Percentiles rank a stretch among this genome's conserved stretches.
Conservation (phyloP, 192 early-diverging fungal genomes). For the Coemansia sp. region DNA sequence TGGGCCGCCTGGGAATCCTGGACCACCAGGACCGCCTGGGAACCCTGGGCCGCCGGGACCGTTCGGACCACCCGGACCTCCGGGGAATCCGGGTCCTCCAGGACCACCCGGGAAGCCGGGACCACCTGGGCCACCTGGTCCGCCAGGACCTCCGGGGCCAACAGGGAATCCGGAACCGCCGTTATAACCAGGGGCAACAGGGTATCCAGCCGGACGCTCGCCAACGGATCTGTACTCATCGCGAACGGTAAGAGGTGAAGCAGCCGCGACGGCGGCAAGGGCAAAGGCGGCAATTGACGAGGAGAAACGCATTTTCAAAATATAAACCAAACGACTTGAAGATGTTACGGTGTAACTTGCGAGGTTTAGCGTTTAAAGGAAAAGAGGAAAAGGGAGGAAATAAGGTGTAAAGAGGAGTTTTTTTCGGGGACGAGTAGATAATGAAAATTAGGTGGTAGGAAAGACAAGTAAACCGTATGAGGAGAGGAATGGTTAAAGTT, state of each 20-base stretch:
- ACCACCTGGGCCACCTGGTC: constrained; percentile 9
- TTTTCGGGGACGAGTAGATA: too few relatives aligned
- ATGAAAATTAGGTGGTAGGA: constrained; percentile 2
- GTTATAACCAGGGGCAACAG: not conserved
- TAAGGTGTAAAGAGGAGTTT: not conserved
- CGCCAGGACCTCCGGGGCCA: constrained; percentile 7
- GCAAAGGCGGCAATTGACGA: constrained; percentile 28
- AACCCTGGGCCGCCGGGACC: constrained; percentile 6
- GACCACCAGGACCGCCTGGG: constrained; percentile 8
- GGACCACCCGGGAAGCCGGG: constrained; percentile 15
- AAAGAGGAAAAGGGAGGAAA: not conserved
- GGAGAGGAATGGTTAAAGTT: not conserved
- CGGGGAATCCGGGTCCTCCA: not conserved
- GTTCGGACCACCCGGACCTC: constrained; percentile 14
- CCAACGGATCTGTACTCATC: constrained; percentile 13
- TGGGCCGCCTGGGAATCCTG: constrained; percentile 13
- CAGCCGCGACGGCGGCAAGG: constrained; percentile 29
- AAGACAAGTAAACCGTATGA: not conserved
- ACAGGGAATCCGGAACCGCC: constrained; percentile 14
- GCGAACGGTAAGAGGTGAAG: constrained; percentile 20
- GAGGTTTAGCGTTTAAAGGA: not conserved
- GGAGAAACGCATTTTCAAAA: constrained; percentile 35
- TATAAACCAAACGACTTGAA: not conserved
- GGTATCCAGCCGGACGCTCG: constrained; percentile 3
- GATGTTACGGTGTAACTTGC: not conserved